phyloP scores from a whole-genome alignment of 192 early-diverging fungal species.

The Entomortierella lignicola region DNA sequence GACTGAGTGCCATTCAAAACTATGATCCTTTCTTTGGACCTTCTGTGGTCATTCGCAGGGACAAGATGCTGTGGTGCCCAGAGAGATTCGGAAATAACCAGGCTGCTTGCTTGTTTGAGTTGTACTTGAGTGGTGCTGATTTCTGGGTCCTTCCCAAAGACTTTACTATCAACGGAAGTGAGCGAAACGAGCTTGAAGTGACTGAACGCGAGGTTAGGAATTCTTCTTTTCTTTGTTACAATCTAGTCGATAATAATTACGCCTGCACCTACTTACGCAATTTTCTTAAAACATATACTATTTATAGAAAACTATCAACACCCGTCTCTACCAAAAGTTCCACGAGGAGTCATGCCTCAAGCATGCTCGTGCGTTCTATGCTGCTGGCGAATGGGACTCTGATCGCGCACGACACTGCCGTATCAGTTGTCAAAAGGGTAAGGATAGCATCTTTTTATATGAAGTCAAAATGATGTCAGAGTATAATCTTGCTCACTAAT shows the following conservation, averaged over 20 bases:
- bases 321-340: slow-evolving; percentile 68
- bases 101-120: slow-evolving; percentile 63
- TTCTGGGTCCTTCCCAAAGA: slow-evolving; percentile 66
- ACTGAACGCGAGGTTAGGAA: slow-evolving; percentile 58
- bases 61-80: slow-evolving; percentile 65
- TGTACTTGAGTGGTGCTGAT: slow-evolving; percentile 62
- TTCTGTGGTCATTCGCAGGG: slow-evolving; percentile 61
- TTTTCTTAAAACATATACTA: no score
- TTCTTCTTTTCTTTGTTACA: no score
- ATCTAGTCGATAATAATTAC: no score
- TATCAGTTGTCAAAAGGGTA: slow-evolving; percentile 56
- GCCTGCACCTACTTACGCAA: no score
- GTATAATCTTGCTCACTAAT: not conserved
- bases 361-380: slow-evolving; percentile 64
- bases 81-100: slow-evolving; percentile 69
- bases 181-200: slow-evolving; percentile 20
- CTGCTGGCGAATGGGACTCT: slow-evolving; percentile 64
- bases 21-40: slow-evolving; percentile 72
- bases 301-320: slow-evolving; percentile 65
- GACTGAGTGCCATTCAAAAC: slow-evolving; percentile 59
- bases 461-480: not conserved
- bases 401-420: slow-evolving; percentile 59
- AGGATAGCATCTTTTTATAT: not conserved
- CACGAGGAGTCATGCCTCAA: slow-evolving; percentile 68
- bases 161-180: slow-evolving; percentile 55